Evolutionary conservation across 352 stramenopile species (phyloP), one percentile per base, ranked within the genome.

Genomic region (Phytopythium delawarense): DNA sequence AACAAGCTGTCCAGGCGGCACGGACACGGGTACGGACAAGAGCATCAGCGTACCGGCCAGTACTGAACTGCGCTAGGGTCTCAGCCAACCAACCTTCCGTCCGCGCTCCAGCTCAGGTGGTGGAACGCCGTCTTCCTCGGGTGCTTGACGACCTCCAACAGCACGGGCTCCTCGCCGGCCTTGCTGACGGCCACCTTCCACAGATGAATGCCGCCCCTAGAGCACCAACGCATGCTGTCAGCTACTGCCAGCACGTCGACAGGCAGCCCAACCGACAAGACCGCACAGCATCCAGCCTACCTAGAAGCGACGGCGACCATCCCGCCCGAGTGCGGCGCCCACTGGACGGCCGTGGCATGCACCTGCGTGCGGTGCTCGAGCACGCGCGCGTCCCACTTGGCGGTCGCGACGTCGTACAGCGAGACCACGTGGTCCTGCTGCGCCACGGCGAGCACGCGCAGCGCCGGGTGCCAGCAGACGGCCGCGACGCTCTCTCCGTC

Each of bases 41-140:
- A 3, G 18, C 49, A 30, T 54, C 25, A 28, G 25, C 8, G 25
- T 9, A 45, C 32, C 8, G 20, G 0, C 20, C 34, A 11, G 28
- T 44, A 42, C 18, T 9, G 23, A 13, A 11, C 21, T 20, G 16
- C 48, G 18, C 6, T 6, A 23, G 25, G n/a, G 48, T 11, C 25
- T 5, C 18, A 40, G 7, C 39, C 23, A 28, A 50, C 34, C 28
- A 28, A 81, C 74, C 72, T 86, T 50, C 84, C 84, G 35, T 93
- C 84, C 8, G 72, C 79, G 53, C 81, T 92, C 84, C 84, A 93
- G 67, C 64, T 78, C 57, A 85, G 64, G 62, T 91, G 71, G 34
- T 70, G 66, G 55, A 91, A 89, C 2, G 62, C 34, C 20, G 39
- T 73, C 57, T 78, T 76, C 30, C 60, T 80, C 23, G 81, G 79